Evolutionary conservation across 2,329 filamentous ascomycete genomes (phyloP).

Genomic region (Penicillium sp.): DNA sequence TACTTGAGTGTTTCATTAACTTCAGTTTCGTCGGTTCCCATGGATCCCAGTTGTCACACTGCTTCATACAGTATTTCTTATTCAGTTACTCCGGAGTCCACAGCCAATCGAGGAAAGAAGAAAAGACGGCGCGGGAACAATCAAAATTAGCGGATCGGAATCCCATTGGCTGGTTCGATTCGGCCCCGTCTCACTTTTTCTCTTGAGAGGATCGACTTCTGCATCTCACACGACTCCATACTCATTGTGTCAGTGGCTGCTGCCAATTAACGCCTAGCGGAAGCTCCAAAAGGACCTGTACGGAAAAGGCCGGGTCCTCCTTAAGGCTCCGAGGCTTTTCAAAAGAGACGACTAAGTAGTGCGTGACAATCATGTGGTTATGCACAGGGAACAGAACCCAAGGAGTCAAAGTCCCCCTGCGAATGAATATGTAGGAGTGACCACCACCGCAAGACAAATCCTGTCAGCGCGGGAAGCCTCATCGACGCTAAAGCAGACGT

Average conservation of each 20-base stretch:
- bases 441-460: slow-evolving; percentile 14
- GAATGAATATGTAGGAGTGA: background rate
- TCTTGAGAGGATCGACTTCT: background rate
- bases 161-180: background rate
- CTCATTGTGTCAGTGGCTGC: slow-evolving; percentile 17
- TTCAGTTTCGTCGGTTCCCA: background rate
- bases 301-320: slow-evolving; percentile 1
- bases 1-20: background rate
- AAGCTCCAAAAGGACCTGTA: background rate
- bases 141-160: background rate
- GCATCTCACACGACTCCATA: background rate
- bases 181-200: background rate
- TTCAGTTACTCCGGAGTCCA: background rate
- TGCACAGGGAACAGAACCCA: background rate
- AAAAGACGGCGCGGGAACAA: background rate
- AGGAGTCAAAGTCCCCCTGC: background rate
- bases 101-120: background rate
- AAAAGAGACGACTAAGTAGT: background rate
- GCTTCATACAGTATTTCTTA: background rate
- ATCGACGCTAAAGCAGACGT: slow-evolving; percentile 14
- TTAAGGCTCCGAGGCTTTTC: background rate
- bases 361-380: background rate
- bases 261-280: slow-evolving; percentile 8
- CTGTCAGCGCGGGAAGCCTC: slow-evolving; percentile 10
- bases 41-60: background rate